phyloP scores from a whole-genome alignment of 495 filamentous ascomycete genomes.

The Tuber calosporum region DNA sequence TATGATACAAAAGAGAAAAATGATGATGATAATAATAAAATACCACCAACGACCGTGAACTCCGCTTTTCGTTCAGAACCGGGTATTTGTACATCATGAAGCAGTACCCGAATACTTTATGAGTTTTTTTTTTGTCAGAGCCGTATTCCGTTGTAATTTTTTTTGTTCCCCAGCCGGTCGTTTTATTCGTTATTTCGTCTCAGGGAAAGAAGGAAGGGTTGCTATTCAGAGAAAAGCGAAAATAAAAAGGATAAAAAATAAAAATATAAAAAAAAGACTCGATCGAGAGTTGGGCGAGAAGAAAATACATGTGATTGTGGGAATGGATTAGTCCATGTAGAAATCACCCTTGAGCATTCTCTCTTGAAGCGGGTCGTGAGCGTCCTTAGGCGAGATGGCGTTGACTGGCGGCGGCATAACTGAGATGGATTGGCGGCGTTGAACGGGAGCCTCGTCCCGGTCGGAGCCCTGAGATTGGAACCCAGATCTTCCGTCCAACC shows the following conservation, averaged over 20 bases:
- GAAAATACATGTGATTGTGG: not conserved
- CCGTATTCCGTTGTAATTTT: not conserved
- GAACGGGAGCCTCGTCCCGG: conserved; percentile 22
- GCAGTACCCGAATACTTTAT: conserved; percentile 1
- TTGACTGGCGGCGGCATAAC: conserved; percentile 44
- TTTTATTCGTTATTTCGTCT: not conserved
- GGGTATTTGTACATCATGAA: not conserved
- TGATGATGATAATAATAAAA: no score
- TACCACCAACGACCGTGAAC: not conserved
- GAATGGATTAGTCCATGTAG: conserved; percentile 74
- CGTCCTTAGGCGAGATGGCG: conserved; percentile 47
- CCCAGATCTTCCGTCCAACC: conserved; percentile 29
- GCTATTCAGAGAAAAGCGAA: not conserved
- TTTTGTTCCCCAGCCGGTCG: not conserved
- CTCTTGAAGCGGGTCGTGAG: conserved; percentile 90
- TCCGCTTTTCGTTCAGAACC: not conserved
- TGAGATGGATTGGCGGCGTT: conserved; percentile 37
- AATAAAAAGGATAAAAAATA: not conserved
- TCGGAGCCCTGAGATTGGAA: conserved; percentile 16
- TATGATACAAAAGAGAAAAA: not conserved
- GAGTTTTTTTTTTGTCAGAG: not conserved
- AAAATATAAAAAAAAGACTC: not conserved
- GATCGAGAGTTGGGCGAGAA: not conserved
- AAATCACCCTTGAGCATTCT: conserved; percentile 95
- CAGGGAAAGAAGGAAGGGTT: not conserved